Conservation (phyloP, 495 filamentous ascomycete species). For the Penicillium ochrochloron region DNA sequence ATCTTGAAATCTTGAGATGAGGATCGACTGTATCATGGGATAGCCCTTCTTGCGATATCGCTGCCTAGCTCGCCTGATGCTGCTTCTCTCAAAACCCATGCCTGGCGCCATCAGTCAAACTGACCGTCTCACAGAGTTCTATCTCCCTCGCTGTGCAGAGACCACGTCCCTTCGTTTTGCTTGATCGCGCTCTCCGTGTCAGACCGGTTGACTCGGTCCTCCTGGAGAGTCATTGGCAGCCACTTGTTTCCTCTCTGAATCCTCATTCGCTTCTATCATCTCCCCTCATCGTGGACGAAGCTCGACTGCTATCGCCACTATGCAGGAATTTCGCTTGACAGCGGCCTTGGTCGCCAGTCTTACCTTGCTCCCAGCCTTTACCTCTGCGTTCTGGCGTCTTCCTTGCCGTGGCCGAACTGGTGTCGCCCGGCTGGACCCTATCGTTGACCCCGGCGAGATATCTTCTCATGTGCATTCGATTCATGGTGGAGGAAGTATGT, state of each 20-base stretch:
- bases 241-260: conserved; percentile 8
- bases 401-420: conserved; percentile 72
- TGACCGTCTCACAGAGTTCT: conserved; percentile 26
- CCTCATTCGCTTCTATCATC: conserved; percentile 24
- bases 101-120: conserved; percentile 14
- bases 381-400: conserved; percentile 85
- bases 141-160: conserved; percentile 4
- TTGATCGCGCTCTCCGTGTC: conserved; percentile 12
- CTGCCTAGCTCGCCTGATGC: conserved; percentile 3
- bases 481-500: conserved; percentile 60
- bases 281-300: conserved; percentile 22
- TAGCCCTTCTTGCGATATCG: conserved; percentile 17
- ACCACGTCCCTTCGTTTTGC: neutral
- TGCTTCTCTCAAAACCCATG: conserved; percentile 9
- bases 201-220: conserved; percentile 33
- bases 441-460: conserved; percentile 52
- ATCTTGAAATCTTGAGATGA: conserved; percentile 13
- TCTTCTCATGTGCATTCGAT: conserved; percentile 56
- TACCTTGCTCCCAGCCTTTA: conserved; percentile 39
- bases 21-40: conserved; percentile 22
- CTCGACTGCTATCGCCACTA: conserved; percentile 19
- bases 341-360: conserved; percentile 36
- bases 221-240: conserved; percentile 25
- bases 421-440: conserved; percentile 61
- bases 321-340: conserved; percentile 31